Percentiles rank a stretch among this genome's conserved stretches.
These are phyloP conservation scores for Neurospora sublineolata DNA, from an alignment of 495 filamentous ascomycete genomes.

Conservation along the genomic window DNA sequence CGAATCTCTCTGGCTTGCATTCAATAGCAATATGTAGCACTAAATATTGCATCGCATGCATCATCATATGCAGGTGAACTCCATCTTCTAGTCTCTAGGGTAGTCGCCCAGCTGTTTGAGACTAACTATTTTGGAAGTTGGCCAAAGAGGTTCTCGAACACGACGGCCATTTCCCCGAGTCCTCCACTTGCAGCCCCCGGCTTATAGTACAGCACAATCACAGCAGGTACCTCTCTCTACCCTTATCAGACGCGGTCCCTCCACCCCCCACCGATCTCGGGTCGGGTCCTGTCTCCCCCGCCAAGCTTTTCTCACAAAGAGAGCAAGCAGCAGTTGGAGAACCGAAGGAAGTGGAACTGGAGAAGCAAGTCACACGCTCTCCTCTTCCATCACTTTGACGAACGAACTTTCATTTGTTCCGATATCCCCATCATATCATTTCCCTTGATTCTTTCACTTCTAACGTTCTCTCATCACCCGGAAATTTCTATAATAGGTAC, in stretches of 20 bases:
- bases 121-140: neutral
- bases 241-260: neutral
- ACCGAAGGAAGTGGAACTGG: neutral
- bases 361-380: neutral
- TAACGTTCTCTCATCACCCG: neutral
- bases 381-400: neutral
- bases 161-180: neutral
- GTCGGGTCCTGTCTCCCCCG: neutral
- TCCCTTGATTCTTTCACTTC: neutral
- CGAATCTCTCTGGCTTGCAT: neutral
- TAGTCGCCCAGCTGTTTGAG: neutral
- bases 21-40: neutral
- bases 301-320: neutral
- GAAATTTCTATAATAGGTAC: neutral
- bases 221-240: neutral
- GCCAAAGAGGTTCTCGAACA: neutral
- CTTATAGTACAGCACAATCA: neutral
- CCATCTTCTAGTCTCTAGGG: neutral
- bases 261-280: neutral
- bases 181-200: neutral
- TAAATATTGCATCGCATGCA: neutral
- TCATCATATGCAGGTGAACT: neutral
- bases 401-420: neutral
- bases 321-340: neutral
- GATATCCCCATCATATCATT: neutral